Conservation (phyloP, 306 rosid species). For the Biancaea sappan region DNA sequence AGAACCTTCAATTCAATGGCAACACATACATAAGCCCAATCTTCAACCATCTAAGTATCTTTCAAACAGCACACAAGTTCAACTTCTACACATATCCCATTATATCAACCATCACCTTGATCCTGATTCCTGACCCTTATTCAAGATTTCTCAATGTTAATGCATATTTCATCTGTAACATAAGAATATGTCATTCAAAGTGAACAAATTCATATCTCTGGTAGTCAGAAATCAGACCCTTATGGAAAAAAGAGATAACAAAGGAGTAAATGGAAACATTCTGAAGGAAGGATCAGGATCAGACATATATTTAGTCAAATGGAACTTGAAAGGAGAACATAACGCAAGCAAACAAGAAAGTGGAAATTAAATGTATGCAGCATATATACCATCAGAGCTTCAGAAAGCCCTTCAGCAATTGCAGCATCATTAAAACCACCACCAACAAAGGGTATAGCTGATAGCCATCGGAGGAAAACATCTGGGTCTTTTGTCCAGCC, state of each 20-base stretch:
- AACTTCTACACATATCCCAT: background rate
- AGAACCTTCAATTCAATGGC: background rate
- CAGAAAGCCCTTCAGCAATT: constrained; percentile 98
- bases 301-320: no score
- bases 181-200: constrained; percentile 20
- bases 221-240: background rate
- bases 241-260: background rate
- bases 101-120: background rate
- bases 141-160: constrained; percentile 10
- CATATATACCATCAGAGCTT: constrained; percentile 80
- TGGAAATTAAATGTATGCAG: background rate
- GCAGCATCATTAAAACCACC: constrained; percentile 96
- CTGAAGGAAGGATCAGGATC: constrained; percentile 22
- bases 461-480: constrained; percentile 72
- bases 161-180: background rate
- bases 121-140: constrained; percentile 1
- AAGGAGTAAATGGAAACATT: constrained; percentile 2
- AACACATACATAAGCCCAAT: background rate
- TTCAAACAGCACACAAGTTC: background rate
- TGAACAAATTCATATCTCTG: background rate
- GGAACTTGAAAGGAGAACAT: constrained; percentile 25
- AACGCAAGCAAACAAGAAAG: constrained; percentile 14
- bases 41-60: background rate
- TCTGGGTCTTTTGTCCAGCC: constrained; percentile 94
- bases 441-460: constrained; percentile 76